A percentile compares a stretch with the other conserved stretches of the same genome.
phyloP scores from a whole-genome alignment of 441 rosid species.

The Bocquillonia castaneifolia region DNA sequence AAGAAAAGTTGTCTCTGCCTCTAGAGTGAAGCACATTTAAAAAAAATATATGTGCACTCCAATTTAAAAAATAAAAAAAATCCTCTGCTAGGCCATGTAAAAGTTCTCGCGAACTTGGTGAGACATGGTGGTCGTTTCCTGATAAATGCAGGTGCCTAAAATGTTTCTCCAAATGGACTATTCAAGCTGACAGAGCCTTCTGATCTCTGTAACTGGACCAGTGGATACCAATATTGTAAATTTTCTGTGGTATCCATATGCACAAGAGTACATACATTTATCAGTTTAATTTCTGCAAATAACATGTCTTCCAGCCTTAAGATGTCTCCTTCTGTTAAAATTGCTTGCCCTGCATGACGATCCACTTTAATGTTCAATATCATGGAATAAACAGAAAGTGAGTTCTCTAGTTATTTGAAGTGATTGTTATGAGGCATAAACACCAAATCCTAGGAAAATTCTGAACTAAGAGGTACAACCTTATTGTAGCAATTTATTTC shows the following conservation, averaged over 20 bases:
- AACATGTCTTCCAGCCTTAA: conserved; percentile 10
- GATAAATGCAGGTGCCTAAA: not conserved
- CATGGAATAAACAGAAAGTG: not conserved
- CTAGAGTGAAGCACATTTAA: not conserved
- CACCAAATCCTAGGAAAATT: not conserved
- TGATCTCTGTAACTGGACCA: not conserved
- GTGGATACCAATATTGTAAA: not conserved
- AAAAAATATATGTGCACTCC: not conserved
- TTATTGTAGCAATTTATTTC: too few relatives aligned
- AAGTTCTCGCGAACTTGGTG: not conserved
- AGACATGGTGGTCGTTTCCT: not conserved
- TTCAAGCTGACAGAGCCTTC: not conserved
- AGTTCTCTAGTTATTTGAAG: not conserved
- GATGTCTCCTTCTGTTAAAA: conserved; percentile 38
- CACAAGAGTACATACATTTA: not conserved
- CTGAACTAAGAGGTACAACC: not conserved
- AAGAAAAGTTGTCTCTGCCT: not conserved
- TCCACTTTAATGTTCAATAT: conserved; percentile 4
- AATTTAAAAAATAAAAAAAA: not conserved
- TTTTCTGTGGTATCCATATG: not conserved
- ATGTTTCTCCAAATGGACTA: not conserved
- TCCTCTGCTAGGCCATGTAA: not conserved
- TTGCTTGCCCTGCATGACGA: conserved; percentile 40
- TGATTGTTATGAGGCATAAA: not conserved
- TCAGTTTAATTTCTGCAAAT: not conserved